Conservation (phyloP, 768 basidiomycete species). For the Boletus rufocinnamomeus region DNA sequence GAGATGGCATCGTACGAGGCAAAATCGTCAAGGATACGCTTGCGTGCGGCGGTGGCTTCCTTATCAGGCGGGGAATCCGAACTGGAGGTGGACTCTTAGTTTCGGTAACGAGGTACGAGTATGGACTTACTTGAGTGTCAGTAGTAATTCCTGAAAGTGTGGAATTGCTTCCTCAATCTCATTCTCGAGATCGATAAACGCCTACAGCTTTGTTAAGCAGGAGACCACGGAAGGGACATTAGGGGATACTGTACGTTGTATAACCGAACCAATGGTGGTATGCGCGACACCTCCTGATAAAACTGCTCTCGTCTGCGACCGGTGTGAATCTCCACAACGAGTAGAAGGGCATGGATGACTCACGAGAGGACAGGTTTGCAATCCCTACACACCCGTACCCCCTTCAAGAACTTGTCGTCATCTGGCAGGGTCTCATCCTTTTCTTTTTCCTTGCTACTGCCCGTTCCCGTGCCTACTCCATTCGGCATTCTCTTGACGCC, state of each 20-base stretch:
- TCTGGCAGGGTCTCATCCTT: constrained; percentile 47
- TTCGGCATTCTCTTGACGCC: constrained; percentile 60
- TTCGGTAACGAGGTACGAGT: constrained; percentile 13
- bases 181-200: constrained; percentile 72
- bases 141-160: constrained; percentile 83
- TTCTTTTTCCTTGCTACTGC: constrained; percentile 36
- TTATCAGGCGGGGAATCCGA: constrained; percentile 57
- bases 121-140: constrained; percentile 58
- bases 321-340: neutral
- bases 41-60: constrained; percentile 71
- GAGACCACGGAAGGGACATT: neutral
- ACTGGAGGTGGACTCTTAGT: constrained; percentile 16
- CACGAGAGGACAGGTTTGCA: constrained; percentile 83
- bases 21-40: constrained; percentile 82
- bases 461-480: constrained; percentile 1
- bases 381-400: constrained; percentile 82
- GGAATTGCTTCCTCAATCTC: constrained; percentile 91
- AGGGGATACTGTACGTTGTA: constrained; percentile 57
- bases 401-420: constrained; percentile 84
- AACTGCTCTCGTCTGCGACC: constrained; percentile 73
- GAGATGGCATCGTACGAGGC: constrained; percentile 86
- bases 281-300: constrained; percentile 56
- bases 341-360: constrained; percentile 36
- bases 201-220: constrained; percentile 38
- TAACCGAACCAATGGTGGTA: constrained; percentile 65